Evolutionary conservation across 2,329 filamentous ascomycete species (phyloP), one percentile per base, ranked within the genome.

Genomic region (Colletotrichum shisoi): DNA sequence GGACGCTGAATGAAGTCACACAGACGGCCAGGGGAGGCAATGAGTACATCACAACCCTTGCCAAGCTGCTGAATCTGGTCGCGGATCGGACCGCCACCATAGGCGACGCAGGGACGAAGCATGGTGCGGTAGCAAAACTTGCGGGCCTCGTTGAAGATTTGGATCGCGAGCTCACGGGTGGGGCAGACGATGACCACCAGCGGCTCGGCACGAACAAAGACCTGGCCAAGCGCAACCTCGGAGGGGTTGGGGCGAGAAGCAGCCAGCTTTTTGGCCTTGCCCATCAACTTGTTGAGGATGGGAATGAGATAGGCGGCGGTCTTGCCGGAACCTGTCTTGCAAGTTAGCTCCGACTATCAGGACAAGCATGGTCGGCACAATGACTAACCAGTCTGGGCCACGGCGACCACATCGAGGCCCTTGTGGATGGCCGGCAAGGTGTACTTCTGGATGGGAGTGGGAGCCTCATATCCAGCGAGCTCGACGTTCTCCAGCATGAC

Each of bases 51-150:
- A 71, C 94, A 98, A 6, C 95, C 95, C 76, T 89, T 91, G 67
- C 84, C 83, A 1, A 99, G 84, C 74, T 96, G 89, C 7, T 84
- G 80, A 4, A 89, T 82, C 78, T 97, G 93, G 13, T 89, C 85
- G 2, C 78, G 77, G n/a, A 87, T 74, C 0, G 92, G 91, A 7
- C 88, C 88, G 70, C 95, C 95, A 57, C 95, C 95, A 72, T 98
- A 99, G 37, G 91, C 83, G 49, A 96, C 93, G 72, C 91, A 93
- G 27, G 95, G 94, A 46, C 95, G 93, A 65, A 99, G 84, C 92
- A 96, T 97, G 3, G 92, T 93, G 1, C 95, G 89, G 74, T 99
- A 99, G 76, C 93, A 97, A 56, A 98, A 87, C 72, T 94, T 93
- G 69, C 95, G 91, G 31, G 92, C 89, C 76, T 98, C 94, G 70